These are phyloP conservation scores for Podaxis mareebaensis DNA, from an alignment of 768 basidiomycete genomes.

Conservation along the genomic window DNA sequence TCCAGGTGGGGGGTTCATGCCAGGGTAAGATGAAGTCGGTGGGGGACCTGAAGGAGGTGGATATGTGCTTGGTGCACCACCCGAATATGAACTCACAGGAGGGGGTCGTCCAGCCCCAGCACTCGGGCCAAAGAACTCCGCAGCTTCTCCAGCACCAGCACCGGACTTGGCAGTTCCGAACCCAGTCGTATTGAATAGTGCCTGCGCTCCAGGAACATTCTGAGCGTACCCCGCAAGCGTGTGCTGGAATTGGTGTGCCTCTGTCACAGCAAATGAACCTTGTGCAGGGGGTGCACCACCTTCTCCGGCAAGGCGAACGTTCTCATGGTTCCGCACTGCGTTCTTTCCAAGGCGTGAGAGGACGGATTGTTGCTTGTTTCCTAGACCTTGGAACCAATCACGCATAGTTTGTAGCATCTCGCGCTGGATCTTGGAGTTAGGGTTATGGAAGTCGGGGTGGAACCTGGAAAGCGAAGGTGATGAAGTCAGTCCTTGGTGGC, in stretches of 20 bases:
- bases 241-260: slow-evolving; percentile 51
- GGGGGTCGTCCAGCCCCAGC: slow-evolving; percentile 12
- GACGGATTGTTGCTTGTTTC: slow-evolving; percentile 45
- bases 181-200: slow-evolving; percentile 33
- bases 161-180: slow-evolving; percentile 27
- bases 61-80: slow-evolving; percentile 25
- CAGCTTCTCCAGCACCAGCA: slow-evolving; percentile 31
- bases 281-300: slow-evolving; percentile 47
- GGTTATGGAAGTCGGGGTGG: slow-evolving; percentile 81
- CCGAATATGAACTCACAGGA: background rate
- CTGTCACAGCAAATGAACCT: slow-evolving; percentile 47
- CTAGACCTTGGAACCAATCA: slow-evolving; percentile 58
- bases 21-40: slow-evolving; percentile 21
- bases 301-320: slow-evolving; percentile 59
- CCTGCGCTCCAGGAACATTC: slow-evolving; percentile 49
- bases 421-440: slow-evolving; percentile 62
- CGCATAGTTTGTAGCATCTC: slow-evolving; percentile 75
- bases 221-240: slow-evolving; percentile 45
- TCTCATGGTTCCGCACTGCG: slow-evolving; percentile 70
- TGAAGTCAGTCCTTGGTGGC: background rate
- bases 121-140: slow-evolving; percentile 29
- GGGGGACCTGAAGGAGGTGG: slow-evolving; percentile 23
- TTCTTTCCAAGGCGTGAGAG: slow-evolving; percentile 63
- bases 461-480: slow-evolving; percentile 45
- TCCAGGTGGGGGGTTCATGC: background rate